Percentiles rank a stretch among this genome's conserved stretches.
These are phyloP conservation scores for Pseudomassariella vexata DNA, from an alignment of 2,329 filamentous ascomycete species.

Conservation along the genomic window DNA sequence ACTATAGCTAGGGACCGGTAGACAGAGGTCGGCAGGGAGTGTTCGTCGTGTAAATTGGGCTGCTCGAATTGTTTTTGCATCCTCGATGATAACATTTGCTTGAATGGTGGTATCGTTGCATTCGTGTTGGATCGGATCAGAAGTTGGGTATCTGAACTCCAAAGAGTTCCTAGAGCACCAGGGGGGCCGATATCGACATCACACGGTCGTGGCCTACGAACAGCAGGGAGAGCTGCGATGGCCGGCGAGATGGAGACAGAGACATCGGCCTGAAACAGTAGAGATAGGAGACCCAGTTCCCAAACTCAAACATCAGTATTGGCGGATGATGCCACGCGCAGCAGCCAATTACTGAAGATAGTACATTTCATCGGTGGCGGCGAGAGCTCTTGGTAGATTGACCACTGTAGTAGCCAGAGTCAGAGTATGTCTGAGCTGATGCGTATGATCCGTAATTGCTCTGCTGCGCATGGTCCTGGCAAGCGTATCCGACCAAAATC, in stretches of 20 bases:
- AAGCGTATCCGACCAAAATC: constrained; percentile 79
- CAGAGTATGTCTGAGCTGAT: constrained; percentile 39
- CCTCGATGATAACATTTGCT: too few species aligned
- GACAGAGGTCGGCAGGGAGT: too few species aligned
- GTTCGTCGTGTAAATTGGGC: too few species aligned
- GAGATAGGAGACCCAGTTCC: constrained; percentile 42
- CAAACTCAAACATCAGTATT: constrained; percentile 36
- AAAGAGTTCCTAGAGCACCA: constrained; percentile 14
- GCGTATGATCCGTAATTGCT: constrained; percentile 32
- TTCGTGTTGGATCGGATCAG: constrained; percentile 7
- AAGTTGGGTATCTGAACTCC: constrained; percentile 4
- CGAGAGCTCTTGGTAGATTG: constrained; percentile 37
- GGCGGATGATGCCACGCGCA: constrained; percentile 33
- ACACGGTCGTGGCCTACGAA: constrained; percentile 38
- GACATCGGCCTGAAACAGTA: constrained; percentile 37
- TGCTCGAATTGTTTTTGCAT: too few species aligned
- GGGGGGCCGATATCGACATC: constrained; percentile 31
- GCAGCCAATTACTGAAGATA: constrained; percentile 46
- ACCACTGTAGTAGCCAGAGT: constrained; percentile 49
- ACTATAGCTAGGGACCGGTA: too few species aligned
- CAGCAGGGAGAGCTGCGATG: constrained; percentile 44
- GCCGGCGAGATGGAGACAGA: constrained; percentile 27
- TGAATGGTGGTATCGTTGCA: constrained; percentile 16
- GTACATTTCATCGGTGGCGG: constrained; percentile 42
- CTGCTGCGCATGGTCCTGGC: constrained; percentile 46